phyloP scores from a whole-genome alignment of 306 rosid species.

The peach (Prunus persica) region Prunus_persica_NCBIv2 NC_034010.1:13757001-13757500 shows the following conservation, averaged over 20 bases:
- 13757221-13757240: neutral
- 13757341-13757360: neutral
- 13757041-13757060: conserved; percentile 11
- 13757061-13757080: conserved; percentile 13
- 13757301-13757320: neutral
- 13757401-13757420: neutral
- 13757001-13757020: conserved; percentile 13
- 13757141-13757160: neutral
- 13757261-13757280: conserved; percentile 6
- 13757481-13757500: neutral
- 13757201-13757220: conserved; percentile 5
- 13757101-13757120: conserved; percentile 8
- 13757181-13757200: neutral
- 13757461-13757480: neutral
- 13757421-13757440: neutral
- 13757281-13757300: neutral
- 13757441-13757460: neutral
- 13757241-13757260: conserved; percentile 13
- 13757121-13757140: neutral
- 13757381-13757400: neutral
- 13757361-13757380: neutral
- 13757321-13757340: neutral
- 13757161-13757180: neutral
- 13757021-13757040: neutral
- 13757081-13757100: conserved; percentile 10